Conservation (phyloP, 2,329 filamentous ascomycete genomes). For the Hirsutella minnesotensis region DNA sequence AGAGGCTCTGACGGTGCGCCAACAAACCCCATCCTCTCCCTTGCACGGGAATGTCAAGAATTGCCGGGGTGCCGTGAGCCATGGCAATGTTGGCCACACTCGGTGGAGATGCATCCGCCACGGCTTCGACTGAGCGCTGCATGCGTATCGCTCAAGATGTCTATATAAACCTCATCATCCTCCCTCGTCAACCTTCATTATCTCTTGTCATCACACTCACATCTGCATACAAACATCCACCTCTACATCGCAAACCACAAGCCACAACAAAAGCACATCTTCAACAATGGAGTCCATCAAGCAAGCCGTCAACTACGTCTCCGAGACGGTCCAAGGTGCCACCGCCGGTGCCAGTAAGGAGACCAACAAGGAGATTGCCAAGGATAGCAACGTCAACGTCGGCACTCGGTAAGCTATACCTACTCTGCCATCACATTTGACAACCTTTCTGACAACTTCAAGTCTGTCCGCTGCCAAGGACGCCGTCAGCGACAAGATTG, state of each 20-base stretch:
- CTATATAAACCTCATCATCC: not conserved
- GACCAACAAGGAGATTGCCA: constrained; percentile 58
- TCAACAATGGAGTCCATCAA: constrained; percentile 39
- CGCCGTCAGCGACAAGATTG: constrained; percentile 35
- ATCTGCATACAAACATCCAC: not conserved
- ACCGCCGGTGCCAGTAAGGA: constrained; percentile 50
- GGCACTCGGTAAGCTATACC: constrained; percentile 36
- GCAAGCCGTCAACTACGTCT: constrained; percentile 58
- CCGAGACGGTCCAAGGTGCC: constrained; percentile 50
- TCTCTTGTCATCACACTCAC: not conserved
- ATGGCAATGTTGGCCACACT: too few species aligned
- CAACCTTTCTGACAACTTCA: constrained; percentile 14
- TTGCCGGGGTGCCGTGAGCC: too few species aligned
- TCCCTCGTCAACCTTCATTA: not conserved
- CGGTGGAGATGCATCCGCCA: not conserved
- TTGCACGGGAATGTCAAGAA: too few species aligned
- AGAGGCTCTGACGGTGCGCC: not conserved
- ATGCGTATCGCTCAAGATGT: not conserved
- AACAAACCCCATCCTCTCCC: not conserved
- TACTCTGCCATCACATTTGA: not conserved
- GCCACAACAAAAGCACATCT: not conserved
- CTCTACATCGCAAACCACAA: not conserved
- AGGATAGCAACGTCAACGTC: constrained; percentile 42
- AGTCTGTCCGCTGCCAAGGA: constrained; percentile 36
- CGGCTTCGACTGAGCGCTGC: not conserved